These are phyloP conservation scores for Sphaerosporella brunnea DNA, from an alignment of 495 filamentous ascomycete species.

Conservation along the genomic window DNA sequence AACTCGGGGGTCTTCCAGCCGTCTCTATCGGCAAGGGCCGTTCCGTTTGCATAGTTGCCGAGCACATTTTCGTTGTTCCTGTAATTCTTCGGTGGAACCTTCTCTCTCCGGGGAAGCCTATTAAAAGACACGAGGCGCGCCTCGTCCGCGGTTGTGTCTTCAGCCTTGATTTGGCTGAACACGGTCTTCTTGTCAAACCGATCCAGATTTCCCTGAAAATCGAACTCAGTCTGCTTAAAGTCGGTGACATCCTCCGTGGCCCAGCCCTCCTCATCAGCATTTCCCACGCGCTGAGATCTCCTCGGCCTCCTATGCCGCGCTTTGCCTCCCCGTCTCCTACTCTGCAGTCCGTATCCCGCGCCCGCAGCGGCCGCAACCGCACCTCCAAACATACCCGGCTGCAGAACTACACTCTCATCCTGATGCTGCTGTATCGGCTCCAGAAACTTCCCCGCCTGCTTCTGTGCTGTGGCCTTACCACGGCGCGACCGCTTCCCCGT, in stretches of 20 bases:
- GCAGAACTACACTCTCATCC: constrained; percentile 18
- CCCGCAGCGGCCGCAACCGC: constrained; percentile 15
- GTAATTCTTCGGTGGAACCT: constrained; percentile 74
- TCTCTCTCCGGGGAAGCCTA: constrained; percentile 40
- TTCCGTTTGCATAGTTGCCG: constrained; percentile 32
- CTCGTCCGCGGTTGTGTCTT: constrained; percentile 74
- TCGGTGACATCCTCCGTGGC: constrained; percentile 92
- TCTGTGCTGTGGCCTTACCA: constrained; percentile 7
- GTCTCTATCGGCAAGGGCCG: constrained; percentile 19
- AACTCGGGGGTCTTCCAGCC: constrained; percentile 28
- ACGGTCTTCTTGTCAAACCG: constrained; percentile 86
- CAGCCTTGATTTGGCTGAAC: constrained; percentile 71
- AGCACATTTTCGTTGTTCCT: constrained; percentile 87
- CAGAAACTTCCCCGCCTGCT: neutral
- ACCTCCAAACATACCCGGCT: constrained; percentile 21
- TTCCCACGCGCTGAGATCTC: constrained; percentile 35
- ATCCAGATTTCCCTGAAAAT: constrained; percentile 69
- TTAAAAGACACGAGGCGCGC: constrained; percentile 83
- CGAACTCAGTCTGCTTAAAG: constrained; percentile 89
- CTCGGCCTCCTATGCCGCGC: too few species aligned
- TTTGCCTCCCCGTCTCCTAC: constrained; percentile 42
- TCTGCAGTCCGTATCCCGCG: constrained; percentile 11
- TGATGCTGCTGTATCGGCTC: constrained; percentile 12
- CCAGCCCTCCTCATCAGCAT: constrained; percentile 66
- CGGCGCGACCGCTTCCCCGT: constrained; percentile 17